Evolutionary conservation across 805 yeast genomes (phyloP).

Genomic region (Candida multigemmis): DNA sequence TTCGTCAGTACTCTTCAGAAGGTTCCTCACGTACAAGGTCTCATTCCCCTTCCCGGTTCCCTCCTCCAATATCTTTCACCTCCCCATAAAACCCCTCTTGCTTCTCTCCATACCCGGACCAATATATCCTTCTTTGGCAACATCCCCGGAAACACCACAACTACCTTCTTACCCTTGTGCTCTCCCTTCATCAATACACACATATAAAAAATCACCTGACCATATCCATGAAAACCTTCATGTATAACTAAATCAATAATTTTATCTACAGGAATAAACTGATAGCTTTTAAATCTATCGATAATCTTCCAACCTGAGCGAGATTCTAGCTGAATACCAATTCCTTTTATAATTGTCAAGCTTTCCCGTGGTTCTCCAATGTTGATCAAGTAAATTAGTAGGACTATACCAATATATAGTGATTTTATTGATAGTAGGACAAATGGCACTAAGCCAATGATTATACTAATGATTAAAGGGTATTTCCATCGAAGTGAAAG

Average conservation of each 20-base stretch:
- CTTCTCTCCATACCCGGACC: constrained; percentile 28
- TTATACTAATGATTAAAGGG: too few relatives aligned
- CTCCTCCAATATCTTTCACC: constrained; percentile 21
- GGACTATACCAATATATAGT: too few relatives aligned
- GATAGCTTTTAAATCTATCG: constrained; percentile 8
- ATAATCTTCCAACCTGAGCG: constrained; percentile 14
- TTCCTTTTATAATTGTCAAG: constrained; percentile 30
- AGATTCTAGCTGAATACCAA: constrained; percentile 39
- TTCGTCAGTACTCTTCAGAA: neutral
- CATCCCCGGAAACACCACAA: constrained; percentile 32
- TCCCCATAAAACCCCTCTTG: constrained; percentile 29
- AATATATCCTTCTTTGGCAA: constrained; percentile 33
- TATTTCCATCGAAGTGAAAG: too few relatives aligned
- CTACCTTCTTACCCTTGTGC: constrained; percentile 7
- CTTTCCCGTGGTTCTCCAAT: constrained; percentile 29
- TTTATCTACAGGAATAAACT: constrained; percentile 48
- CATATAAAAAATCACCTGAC: constrained; percentile 55
- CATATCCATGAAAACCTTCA: constrained; percentile 65
- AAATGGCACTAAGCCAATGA: too few relatives aligned
- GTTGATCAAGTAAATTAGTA: too few relatives aligned
- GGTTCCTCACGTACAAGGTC: too few relatives aligned
- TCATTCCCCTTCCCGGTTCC: constrained; percentile 29
- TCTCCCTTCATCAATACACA: constrained; percentile 42
- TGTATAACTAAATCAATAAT: constrained; percentile 62
- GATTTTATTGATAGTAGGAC: too few relatives aligned